A percentile compares a stretch with the other conserved stretches of the same genome.
These are phyloP conservation scores for Yarrowia yakushimensis DNA, from an alignment of 805 yeast species.

Conservation along the genomic window DNA sequence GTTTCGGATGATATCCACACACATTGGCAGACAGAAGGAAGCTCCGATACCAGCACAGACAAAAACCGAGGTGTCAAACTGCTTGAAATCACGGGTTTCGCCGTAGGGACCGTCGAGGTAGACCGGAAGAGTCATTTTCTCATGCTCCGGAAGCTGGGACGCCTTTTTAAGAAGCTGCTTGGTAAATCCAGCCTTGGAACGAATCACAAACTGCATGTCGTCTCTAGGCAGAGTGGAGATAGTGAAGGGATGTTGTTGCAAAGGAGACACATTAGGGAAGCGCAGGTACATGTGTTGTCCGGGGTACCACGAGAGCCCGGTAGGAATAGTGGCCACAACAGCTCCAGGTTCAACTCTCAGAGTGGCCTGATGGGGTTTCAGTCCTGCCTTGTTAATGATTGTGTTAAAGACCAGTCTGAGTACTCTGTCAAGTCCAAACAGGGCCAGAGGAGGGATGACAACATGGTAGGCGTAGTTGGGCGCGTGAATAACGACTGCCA, in stretches of 20 bases:
- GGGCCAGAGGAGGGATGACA: constrained; percentile 31
- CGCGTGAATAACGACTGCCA: constrained; percentile 29
- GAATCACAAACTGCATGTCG: constrained; percentile 43
- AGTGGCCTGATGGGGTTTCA: constrained; percentile 27
- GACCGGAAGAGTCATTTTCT: constrained; percentile 36
- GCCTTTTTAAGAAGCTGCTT: constrained; percentile 39
- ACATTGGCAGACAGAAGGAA: constrained; percentile 47
- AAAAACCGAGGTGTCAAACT: constrained; percentile 43
- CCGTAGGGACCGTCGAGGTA: constrained; percentile 46
- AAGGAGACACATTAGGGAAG: constrained; percentile 40
- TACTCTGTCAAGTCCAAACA: constrained; percentile 31
- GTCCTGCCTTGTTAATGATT: constrained; percentile 26
- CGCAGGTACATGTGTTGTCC: constrained; percentile 49
- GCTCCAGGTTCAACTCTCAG: constrained; percentile 24
- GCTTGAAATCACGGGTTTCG: constrained; percentile 42
- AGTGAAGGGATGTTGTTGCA: constrained; percentile 50
- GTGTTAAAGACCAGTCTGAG: constrained; percentile 26
- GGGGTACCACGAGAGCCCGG: constrained; percentile 41
- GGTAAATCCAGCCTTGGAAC: constrained; percentile 46
- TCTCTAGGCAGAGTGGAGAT: constrained; percentile 43
- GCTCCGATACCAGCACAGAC: constrained; percentile 48
- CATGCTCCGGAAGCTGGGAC: constrained; percentile 27
- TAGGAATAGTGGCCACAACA: constrained; percentile 15
- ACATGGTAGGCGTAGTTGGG: constrained; percentile 32
- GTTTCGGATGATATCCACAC: constrained; percentile 41